phyloP scores from a whole-genome alignment of 1,139 yeast species.

The Kurtzmaniella natalensis region DNA sequence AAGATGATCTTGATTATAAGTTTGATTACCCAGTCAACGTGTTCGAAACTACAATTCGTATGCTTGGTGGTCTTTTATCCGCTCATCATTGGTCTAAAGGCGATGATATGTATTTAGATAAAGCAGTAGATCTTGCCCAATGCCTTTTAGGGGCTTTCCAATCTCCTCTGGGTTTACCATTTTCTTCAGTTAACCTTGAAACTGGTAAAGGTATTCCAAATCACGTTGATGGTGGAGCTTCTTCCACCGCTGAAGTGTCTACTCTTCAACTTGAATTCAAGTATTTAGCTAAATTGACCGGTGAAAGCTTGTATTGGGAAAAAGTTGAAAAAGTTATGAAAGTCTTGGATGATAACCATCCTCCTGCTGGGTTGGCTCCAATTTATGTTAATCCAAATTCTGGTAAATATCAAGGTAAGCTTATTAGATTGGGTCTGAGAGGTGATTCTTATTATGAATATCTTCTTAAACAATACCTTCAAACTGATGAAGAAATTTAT shows the following conservation, averaged over 20 bases:
- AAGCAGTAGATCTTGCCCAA: slow-evolving; percentile 72
- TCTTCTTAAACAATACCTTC: slow-evolving; percentile 78
- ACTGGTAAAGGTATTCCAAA: slow-evolving; percentile 57
- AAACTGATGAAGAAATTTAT: slow-evolving; percentile 67
- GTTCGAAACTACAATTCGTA: slow-evolving; percentile 89
- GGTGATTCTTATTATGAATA: slow-evolving; percentile 95
- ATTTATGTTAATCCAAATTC: slow-evolving; percentile 72
- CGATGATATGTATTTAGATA: slow-evolving; percentile 69
- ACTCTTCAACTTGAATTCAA: slow-evolving; percentile 88
- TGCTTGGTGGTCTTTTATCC: slow-evolving; percentile 87
- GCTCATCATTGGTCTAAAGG: slow-evolving; percentile 64
- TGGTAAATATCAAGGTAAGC: slow-evolving; percentile 60
- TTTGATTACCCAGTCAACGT: slow-evolving; percentile 76
- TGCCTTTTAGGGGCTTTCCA: slow-evolving; percentile 65
- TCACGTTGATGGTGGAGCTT: slow-evolving; percentile 59
- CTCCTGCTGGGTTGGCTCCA: slow-evolving; percentile 79
- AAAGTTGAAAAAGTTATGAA: slow-evolving; percentile 70
- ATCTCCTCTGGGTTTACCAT: slow-evolving; percentile 66
- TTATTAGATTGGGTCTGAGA: slow-evolving; percentile 80
- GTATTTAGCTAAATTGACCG: slow-evolving; percentile 75
- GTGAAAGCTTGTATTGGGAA: slow-evolving; percentile 75
- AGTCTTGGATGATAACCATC: slow-evolving; percentile 51
- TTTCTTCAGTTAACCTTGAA: slow-evolving; percentile 68
- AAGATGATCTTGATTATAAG: slow-evolving; percentile 40
- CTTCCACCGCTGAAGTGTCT: slow-evolving; percentile 88